These are phyloP conservation scores for Arthrobotrys musiformis DNA, from an alignment of 2,329 filamentous ascomycete genomes.

Conservation along the genomic window DNA sequence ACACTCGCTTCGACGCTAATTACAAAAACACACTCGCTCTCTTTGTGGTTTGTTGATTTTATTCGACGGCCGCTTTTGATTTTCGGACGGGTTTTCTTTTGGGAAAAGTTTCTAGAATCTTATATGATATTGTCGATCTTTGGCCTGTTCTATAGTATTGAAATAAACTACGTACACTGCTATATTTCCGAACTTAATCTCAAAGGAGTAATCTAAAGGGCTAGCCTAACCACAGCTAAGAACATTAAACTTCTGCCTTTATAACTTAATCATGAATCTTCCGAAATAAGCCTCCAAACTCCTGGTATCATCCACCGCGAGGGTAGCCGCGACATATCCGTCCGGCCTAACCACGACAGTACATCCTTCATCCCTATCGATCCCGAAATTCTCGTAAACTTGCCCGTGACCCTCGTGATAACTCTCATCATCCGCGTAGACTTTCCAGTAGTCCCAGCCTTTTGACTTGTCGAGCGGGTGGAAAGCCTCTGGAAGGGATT, in stretches of 20 bases:
- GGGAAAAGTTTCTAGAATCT: too few species aligned
- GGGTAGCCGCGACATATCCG: constrained; percentile 68
- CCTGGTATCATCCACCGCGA: constrained; percentile 17
- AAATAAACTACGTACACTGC: too few species aligned
- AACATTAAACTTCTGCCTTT: background rate
- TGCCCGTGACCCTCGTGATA: constrained; percentile 68
- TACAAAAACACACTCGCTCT: too few species aligned
- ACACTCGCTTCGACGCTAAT: too few species aligned
- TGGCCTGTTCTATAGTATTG: background rate
- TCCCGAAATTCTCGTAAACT: constrained; percentile 70
- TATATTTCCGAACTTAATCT: too few species aligned
- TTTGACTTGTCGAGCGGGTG: constrained; percentile 61
- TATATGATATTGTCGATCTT: background rate
- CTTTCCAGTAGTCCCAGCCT: constrained; percentile 71
- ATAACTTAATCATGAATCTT: constrained; percentile 49
- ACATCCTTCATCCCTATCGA: constrained; percentile 69
- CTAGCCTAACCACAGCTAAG: background rate
- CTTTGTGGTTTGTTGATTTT: too few species aligned
- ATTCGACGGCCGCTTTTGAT: background rate
- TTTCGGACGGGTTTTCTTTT: too few species aligned
- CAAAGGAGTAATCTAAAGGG: too few species aligned
- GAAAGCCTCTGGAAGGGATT: constrained; percentile 68
- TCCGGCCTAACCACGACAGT: constrained; percentile 73
- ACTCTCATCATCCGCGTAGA: constrained; percentile 69
- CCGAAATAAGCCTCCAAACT: constrained; percentile 46